Evolutionary conservation across 495 filamentous ascomycete genomes (phyloP).

Genomic region (Daldinia bambusicola): DNA sequence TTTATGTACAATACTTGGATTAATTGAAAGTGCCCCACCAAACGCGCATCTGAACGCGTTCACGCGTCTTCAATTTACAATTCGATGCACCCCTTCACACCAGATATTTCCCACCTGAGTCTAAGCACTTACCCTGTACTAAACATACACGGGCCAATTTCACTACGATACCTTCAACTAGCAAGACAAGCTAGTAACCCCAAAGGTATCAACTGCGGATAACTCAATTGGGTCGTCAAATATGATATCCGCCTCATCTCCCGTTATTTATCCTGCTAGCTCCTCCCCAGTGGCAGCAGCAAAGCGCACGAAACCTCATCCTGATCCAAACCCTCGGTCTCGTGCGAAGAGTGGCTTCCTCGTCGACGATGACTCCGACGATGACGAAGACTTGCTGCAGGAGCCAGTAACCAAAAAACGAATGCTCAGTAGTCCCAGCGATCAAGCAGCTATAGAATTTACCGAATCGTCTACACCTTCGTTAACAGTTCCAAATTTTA

Average conservation of each 20-base stretch:
- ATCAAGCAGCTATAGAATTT: slow-evolving; percentile 12
- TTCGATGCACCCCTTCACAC: background rate
- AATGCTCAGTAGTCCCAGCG: slow-evolving; percentile 40
- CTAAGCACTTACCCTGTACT: slow-evolving; percentile 3
- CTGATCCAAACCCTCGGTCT: slow-evolving; percentile 50
- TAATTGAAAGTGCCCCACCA: slow-evolving; percentile 17
- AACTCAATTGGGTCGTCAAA: slow-evolving; percentile 46
- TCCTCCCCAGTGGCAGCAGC: slow-evolving; percentile 58
- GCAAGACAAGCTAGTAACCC: slow-evolving; percentile 13
- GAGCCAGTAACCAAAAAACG: slow-evolving; percentile 45
- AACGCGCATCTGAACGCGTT: slow-evolving; percentile 34
- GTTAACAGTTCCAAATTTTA: slow-evolving; percentile 8
- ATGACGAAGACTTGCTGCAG: slow-evolving; percentile 35
- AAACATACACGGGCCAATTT: slow-evolving; percentile 7
- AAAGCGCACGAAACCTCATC: slow-evolving; percentile 59
- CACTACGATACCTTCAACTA: slow-evolving; percentile 6
- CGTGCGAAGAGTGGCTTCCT: slow-evolving; percentile 56
- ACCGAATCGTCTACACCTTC: slow-evolving; percentile 36
- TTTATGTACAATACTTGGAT: no score
- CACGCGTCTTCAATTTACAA: slow-evolving; percentile 35
- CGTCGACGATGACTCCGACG: slow-evolving; percentile 53
- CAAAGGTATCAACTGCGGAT: background rate
- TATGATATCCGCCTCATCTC: slow-evolving; percentile 73
- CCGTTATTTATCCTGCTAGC: slow-evolving; percentile 65
- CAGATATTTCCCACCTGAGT: no score